Conservation (phyloP, 768 basidiomycete genomes). For the Trichaptum fuscoviolaceum region DNA sequence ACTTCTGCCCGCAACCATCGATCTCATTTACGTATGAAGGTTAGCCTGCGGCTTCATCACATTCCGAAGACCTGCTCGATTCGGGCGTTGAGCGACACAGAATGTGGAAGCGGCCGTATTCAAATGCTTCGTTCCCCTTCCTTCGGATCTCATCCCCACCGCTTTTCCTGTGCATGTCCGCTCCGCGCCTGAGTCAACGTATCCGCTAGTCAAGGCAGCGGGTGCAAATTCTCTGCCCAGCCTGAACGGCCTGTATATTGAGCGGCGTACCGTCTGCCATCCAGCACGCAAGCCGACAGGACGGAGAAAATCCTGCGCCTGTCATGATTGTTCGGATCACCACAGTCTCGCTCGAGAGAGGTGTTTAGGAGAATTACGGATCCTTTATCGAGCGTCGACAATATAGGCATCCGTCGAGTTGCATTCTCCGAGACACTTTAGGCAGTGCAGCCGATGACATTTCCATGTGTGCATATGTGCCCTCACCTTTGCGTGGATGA, state of each 20-base stretch:
- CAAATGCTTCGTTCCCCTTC: not conserved
- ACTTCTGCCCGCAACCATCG: not conserved
- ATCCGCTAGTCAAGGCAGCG: not conserved
- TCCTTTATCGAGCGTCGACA: not conserved
- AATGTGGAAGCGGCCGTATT: not conserved
- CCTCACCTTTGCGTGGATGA: not conserved
- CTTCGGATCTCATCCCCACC: not conserved
- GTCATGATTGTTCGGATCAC: not conserved
- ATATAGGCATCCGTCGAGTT: not conserved
- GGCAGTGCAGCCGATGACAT: not conserved
- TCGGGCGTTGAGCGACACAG: not conserved
- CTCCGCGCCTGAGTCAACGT: not conserved
- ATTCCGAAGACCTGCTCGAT: not conserved
- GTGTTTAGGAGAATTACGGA: not conserved
- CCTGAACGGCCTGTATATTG: not conserved
- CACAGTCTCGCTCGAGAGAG: not conserved
- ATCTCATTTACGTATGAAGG: not conserved
- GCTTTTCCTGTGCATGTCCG: not conserved
- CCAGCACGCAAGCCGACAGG: not conserved
- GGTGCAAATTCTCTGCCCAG: not conserved
- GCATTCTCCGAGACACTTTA: not conserved
- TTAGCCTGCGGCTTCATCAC: not conserved
- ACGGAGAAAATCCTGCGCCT: not conserved
- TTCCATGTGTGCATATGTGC: not conserved
- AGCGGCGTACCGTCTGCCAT: not conserved